Percentiles rank a stretch among this genome's conserved stretches.
These are phyloP conservation scores for Graphilbum fragrans DNA, from an alignment of 2,329 filamentous ascomycete species.

Conservation along the genomic window DNA sequence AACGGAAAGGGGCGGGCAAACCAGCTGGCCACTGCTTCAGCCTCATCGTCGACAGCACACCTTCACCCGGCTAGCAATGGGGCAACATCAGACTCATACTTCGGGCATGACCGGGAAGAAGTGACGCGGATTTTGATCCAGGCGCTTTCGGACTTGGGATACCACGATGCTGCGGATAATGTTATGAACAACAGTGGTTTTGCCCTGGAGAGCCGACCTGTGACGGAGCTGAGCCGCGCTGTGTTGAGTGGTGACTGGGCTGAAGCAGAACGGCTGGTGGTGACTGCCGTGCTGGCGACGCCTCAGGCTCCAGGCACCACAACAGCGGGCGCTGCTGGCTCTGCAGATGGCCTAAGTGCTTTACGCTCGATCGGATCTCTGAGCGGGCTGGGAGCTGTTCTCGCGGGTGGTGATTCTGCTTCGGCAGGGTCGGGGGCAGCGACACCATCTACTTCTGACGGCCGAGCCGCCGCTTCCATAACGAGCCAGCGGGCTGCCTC, in stretches of 20 bases:
- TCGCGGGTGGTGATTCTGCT: not conserved
- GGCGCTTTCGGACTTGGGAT: slow-evolving; percentile 78
- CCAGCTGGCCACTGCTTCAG: not conserved
- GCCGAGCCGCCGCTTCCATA: not conserved
- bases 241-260: slow-evolving; percentile 72
- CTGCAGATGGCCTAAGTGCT: not conserved
- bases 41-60: not conserved
- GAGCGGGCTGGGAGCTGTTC: not conserved
- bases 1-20: slow-evolving; percentile 16
- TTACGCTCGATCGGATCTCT: not conserved
- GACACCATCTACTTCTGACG: not conserved
- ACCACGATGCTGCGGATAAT: slow-evolving; percentile 60
- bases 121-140: slow-evolving; percentile 89
- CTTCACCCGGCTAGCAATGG: not conserved
- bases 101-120: slow-evolving; percentile 83
- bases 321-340: not conserved
- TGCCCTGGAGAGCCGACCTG: slow-evolving; percentile 73
- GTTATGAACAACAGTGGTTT: slow-evolving; percentile 75
- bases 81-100: slow-evolving; percentile 38
- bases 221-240: slow-evolving; percentile 73
- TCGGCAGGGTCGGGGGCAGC: not conserved
- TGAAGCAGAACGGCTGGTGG: slow-evolving; percentile 72
- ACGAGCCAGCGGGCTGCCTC: slow-evolving; percentile 5
- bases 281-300: slow-evolving; percentile 29
- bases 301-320: slow-evolving; percentile 1